These are phyloP conservation scores for Chalaropsis thielavioides DNA, from an alignment of 2,329 filamentous ascomycete genomes.

Conservation along the genomic window DNA sequence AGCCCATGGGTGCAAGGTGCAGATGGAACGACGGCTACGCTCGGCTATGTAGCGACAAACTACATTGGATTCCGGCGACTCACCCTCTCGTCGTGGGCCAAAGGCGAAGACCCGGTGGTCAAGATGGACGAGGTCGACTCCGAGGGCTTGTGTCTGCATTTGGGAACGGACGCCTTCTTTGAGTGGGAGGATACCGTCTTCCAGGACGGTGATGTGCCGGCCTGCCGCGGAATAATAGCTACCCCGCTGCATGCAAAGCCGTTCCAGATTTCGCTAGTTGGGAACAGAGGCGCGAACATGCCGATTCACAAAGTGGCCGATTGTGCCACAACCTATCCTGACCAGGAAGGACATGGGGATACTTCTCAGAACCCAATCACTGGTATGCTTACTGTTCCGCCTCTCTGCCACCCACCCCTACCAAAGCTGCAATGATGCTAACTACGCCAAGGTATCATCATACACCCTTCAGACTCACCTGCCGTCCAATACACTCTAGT, in stretches of 20 bases:
- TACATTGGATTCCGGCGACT: constrained; percentile 42
- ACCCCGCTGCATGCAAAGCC: constrained; percentile 36
- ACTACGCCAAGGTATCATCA: constrained; percentile 30
- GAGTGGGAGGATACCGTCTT: constrained; percentile 41
- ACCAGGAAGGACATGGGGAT: constrained; percentile 20
- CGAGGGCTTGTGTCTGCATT: constrained; percentile 35
- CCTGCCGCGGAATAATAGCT: constrained; percentile 39
- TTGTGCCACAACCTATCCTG: constrained; percentile 34
- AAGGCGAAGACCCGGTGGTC: constrained; percentile 27
- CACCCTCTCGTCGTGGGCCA: constrained; percentile 28
- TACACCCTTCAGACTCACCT: constrained; percentile 26
- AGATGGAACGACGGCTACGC: constrained; percentile 25
- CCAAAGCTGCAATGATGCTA: background rate
- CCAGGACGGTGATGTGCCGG: constrained; percentile 25
- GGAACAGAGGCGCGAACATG: constrained; percentile 19
- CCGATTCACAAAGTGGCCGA: constrained; percentile 29
- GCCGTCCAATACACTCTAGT: constrained; percentile 38
- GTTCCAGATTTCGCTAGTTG: constrained; percentile 35
- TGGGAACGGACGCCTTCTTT: constrained; percentile 39
- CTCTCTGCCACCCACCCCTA: constrained; percentile 17
- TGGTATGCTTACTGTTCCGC: constrained; percentile 22
- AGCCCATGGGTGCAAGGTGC: constrained; percentile 34
- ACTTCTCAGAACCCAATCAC: constrained; percentile 32
- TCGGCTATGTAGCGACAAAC: constrained; percentile 38
- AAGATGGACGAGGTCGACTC: constrained; percentile 30